Evolutionary conservation across 805 yeast genomes (phyloP).

Genomic region (Starmerella kuoi): DNA sequence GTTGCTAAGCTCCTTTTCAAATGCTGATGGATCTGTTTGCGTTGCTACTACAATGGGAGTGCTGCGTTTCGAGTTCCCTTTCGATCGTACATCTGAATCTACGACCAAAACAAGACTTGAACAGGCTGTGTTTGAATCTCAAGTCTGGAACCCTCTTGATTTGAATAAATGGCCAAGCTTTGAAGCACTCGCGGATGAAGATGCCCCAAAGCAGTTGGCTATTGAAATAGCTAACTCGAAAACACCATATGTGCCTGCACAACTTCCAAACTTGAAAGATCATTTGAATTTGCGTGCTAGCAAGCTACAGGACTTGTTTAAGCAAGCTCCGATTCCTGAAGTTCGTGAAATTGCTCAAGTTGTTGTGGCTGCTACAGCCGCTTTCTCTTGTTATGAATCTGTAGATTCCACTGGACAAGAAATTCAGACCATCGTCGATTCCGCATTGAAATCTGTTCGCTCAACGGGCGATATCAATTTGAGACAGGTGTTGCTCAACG

Average conservation of each 20-base stretch:
- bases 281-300: slow-evolving; percentile 41
- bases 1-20: slow-evolving; percentile 41
- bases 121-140: slow-evolving; percentile 65
- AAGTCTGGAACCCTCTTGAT: slow-evolving; percentile 35
- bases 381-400: not conserved
- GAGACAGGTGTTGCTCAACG: not conserved
- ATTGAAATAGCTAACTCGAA: slow-evolving; percentile 46
- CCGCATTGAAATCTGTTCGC: not conserved
- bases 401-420: not conserved
- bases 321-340: slow-evolving; percentile 31
- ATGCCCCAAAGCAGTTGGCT: slow-evolving; percentile 36
- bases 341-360: slow-evolving; percentile 16
- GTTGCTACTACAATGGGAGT: slow-evolving; percentile 31
- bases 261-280: slow-evolving; percentile 39
- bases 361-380: slow-evolving; percentile 12
- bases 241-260: slow-evolving; percentile 45
- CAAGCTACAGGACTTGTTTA: slow-evolving; percentile 36
- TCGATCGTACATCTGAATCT: slow-evolving; percentile 22
- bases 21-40: slow-evolving; percentile 47
- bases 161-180: slow-evolving; percentile 26
- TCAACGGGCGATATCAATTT: not conserved
- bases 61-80: slow-evolving; percentile 26
- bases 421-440: not conserved
- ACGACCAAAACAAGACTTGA: slow-evolving; percentile 57
- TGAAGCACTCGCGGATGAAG: slow-evolving; percentile 16